Conservation (phyloP, 2,329 filamentous ascomycete species). For the Chalara sp. region DNA sequence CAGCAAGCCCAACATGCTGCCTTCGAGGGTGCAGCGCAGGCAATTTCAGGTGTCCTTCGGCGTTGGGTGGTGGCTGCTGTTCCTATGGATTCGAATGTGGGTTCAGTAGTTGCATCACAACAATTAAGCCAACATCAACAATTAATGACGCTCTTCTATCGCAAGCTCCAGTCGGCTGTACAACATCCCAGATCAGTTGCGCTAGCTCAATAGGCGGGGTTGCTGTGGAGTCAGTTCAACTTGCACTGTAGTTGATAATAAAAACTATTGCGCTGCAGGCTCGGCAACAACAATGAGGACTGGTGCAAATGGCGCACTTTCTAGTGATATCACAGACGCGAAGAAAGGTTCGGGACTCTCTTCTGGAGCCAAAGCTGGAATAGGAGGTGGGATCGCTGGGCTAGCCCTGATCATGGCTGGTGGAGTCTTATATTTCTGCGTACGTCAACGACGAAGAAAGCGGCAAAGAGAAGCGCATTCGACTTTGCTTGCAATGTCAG, state of each 20-base stretch:
- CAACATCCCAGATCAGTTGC: constrained; percentile 38
- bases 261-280: constrained; percentile 32
- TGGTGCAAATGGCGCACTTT: constrained; percentile 25
- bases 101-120: no score
- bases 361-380: constrained; percentile 46
- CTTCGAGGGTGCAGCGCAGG: no score
- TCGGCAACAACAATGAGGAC: constrained; percentile 23
- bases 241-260: constrained; percentile 34
- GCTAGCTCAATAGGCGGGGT: constrained; percentile 34
- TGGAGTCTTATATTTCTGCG: constrained; percentile 39
- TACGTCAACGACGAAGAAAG: constrained; percentile 31
- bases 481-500: constrained; percentile 12
- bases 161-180: constrained; percentile 6
- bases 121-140: no score
- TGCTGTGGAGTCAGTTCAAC: constrained; percentile 41
- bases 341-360: constrained; percentile 29
- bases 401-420: constrained; percentile 16
- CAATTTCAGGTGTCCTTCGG: no score
- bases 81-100: no score
- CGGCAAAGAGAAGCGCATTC: constrained; percentile 14
- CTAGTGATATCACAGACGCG: constrained; percentile 20
- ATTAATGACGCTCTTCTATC: no score
- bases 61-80: no score
- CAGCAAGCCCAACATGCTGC: no score
- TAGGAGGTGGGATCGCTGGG: constrained; percentile 46